These are phyloP conservation scores for Pseudozyma thailandica DNA, from an alignment of 1,284 basidiomycete genomes.

Conservation along the genomic window DNA sequence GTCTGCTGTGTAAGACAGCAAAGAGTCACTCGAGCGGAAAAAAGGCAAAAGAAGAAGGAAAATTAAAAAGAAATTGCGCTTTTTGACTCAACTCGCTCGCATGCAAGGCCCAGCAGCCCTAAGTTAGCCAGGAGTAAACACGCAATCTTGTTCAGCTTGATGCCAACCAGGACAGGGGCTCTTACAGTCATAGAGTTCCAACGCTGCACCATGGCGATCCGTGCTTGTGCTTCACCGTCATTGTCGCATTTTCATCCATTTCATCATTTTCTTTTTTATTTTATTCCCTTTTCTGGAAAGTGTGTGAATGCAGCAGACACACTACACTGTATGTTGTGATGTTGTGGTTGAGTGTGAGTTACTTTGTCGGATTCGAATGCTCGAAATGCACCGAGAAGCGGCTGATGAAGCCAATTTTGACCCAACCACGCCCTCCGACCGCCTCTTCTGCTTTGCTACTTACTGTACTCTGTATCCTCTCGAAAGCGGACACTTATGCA, in stretches of 20 bases:
- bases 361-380: neutral
- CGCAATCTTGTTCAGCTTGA: too few species aligned
- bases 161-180: neutral
- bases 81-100: too few species aligned
- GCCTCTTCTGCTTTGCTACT: neutral
- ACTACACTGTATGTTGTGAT: neutral
- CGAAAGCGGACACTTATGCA: too few species aligned
- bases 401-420: conserved; percentile 18
- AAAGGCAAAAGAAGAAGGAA: neutral
- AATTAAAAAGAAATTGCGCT: neutral
- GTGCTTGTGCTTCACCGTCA: neutral
- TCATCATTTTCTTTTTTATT: neutral
- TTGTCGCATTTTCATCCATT: neutral
- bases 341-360: neutral
- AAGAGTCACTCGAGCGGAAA: neutral
- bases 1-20: too few species aligned
- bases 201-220: conserved; percentile 1
- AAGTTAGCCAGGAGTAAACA: too few species aligned
- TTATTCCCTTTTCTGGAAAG: neutral
- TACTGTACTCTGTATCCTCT: neutral
- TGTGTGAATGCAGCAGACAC: neutral
- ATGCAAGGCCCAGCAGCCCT: neutral
- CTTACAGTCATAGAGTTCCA: too few species aligned
- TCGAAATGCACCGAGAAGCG: conserved; percentile 2
- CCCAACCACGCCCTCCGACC: conserved; percentile 11